A percentile compares a stretch with the other conserved stretches of the same genome.
These are phyloP conservation scores for Suhomyces yuchorum DNA, from an alignment of 1,139 yeast species.

Conservation along the genomic window DNA sequence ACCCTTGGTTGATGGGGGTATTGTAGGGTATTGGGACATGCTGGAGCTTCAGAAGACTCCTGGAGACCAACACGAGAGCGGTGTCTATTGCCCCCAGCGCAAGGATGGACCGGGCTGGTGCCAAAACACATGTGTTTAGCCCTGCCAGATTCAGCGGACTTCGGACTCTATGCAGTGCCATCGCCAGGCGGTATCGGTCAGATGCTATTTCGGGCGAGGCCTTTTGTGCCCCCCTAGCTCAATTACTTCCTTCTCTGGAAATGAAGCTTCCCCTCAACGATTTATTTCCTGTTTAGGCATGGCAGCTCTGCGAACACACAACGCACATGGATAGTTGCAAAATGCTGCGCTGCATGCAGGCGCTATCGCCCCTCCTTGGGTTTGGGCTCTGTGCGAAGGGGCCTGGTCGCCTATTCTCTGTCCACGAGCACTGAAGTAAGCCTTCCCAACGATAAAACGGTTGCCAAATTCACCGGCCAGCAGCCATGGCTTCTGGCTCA, in stretches of 20 bases:
- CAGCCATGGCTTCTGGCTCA: too few species aligned
- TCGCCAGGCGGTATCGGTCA: not conserved
- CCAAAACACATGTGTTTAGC: not conserved
- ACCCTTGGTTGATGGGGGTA: too few species aligned
- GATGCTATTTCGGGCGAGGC: not conserved
- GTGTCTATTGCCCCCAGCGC: too few species aligned
- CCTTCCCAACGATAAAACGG: not conserved
- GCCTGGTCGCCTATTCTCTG: not conserved
- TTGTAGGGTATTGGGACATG: too few species aligned
- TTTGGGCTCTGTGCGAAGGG: not conserved
- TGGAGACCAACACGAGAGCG: too few species aligned
- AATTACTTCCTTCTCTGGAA: not conserved
- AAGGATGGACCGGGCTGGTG: not conserved
- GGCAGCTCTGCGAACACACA: not conserved
- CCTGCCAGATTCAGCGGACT: too few species aligned
- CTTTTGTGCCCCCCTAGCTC: not conserved
- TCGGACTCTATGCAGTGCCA: not conserved
- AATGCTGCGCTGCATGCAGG: not conserved
- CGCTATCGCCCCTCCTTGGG: not conserved
- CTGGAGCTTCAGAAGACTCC: too few species aligned
- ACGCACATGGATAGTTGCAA: not conserved
- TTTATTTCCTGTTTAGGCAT: not conserved
- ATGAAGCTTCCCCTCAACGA: not conserved
- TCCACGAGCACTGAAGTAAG: not conserved
- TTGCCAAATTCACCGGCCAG: not conserved